Conservation (phyloP, 2,329 filamentous ascomycete genomes). For the Sporothrix dimorphospora region DNA sequence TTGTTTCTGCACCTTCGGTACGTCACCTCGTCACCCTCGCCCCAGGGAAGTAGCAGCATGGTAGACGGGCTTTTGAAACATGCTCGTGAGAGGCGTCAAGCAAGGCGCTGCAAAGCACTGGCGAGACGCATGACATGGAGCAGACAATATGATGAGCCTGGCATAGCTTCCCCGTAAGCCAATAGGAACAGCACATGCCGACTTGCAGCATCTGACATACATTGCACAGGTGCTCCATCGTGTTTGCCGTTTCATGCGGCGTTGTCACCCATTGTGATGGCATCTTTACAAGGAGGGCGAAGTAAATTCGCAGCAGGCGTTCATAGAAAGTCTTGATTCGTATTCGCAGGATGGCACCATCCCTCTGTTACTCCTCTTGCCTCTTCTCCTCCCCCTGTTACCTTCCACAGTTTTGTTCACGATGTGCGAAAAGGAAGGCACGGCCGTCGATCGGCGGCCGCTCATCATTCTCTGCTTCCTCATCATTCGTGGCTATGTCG, state of each 20-base stretch:
- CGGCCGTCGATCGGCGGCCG: not conserved
- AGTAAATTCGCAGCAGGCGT: not conserved
- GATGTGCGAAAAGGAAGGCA: conserved; percentile 4
- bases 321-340: not conserved
- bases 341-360: not conserved
- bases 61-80: conserved; percentile 15
- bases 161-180: not conserved
- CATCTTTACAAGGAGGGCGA: not conserved
- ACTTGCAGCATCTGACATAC: conserved; percentile 7
- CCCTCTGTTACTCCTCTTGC: not conserved
- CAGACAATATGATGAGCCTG: not conserved
- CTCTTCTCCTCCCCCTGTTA: not conserved
- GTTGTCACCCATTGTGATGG: not conserved
- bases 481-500: not conserved
- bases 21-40: not conserved
- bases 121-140: not conserved
- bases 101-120: not conserved
- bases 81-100: conserved; percentile 18
- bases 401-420: not conserved
- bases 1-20: not conserved
- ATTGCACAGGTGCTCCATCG: not conserved
- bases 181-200: not conserved
- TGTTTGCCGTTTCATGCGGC: conserved; percentile 5
- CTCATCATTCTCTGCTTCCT: not conserved
- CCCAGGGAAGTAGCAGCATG: not conserved